These are phyloP conservation scores for Aureobasidium musti DNA, from an alignment of 2,329 filamentous ascomycete species.

Conservation along the genomic window DNA sequence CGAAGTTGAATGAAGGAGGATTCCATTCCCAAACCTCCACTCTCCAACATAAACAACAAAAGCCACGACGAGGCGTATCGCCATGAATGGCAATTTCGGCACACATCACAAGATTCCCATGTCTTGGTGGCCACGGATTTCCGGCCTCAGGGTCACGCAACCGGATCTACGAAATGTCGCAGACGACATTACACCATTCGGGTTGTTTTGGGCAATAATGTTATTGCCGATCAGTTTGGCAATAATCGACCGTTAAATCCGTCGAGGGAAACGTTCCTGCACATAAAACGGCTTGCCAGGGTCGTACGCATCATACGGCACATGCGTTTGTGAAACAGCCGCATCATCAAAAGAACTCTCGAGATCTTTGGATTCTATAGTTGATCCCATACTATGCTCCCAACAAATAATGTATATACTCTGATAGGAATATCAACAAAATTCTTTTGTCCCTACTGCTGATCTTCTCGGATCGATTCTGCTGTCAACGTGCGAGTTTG, in stretches of 20 bases:
- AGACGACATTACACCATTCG: neutral
- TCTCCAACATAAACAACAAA: neutral
- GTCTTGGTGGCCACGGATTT: slow-evolving; percentile 16
- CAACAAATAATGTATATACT: neutral
- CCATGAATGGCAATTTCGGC: neutral
- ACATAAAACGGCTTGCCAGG: neutral
- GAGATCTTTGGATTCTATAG: neutral
- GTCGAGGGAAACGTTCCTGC: slow-evolving; percentile 3
- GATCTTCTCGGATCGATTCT: neutral
- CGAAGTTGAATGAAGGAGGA: slow-evolving; percentile 17
- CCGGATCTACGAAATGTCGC: slow-evolving; percentile 4
- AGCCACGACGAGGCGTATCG: neutral
- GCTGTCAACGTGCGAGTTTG: neutral
- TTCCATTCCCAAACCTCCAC: neutral
- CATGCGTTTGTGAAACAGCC: neutral
- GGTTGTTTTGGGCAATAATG: slow-evolving; percentile 12
- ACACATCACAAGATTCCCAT: neutral
- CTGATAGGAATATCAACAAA: no score
- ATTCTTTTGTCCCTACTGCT: neutral
- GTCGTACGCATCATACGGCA: slow-evolving; percentile 13
- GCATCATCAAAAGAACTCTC: slow-evolving; percentile 5
- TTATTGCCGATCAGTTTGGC: slow-evolving; percentile 20
- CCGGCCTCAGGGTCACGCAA: slow-evolving; percentile 3
- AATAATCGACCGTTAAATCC: slow-evolving; percentile 14
- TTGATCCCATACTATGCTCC: neutral